These are phyloP conservation scores for Trichosporon asahii DNA, from an alignment of 1,284 basidiomycete genomes.

Conservation along the genomic window DNA sequence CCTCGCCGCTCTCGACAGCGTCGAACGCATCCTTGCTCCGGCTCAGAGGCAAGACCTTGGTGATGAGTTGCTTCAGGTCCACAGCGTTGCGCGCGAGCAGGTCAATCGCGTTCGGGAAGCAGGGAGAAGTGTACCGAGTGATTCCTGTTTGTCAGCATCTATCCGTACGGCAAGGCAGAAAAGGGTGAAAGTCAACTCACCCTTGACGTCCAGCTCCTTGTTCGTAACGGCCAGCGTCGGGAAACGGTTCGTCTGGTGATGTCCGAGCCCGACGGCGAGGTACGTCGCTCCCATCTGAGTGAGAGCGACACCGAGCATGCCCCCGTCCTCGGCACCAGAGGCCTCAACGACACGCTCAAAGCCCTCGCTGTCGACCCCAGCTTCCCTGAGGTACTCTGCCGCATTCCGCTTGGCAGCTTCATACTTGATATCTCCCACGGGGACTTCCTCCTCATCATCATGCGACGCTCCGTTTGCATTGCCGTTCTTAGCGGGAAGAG, in stretches of 20 bases:
- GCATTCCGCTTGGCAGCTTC: constrained; percentile 40
- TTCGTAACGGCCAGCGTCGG: constrained; percentile 49
- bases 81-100: constrained; percentile 57
- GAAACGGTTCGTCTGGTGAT: constrained; percentile 45
- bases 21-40: constrained; percentile 55
- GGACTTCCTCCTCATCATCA: constrained; percentile 25
- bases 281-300: constrained; percentile 61
- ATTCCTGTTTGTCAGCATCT: constrained; percentile 28
- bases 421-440: constrained; percentile 42
- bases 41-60: constrained; percentile 57
- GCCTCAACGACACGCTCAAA: constrained; percentile 63
- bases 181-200: constrained; percentile 49
- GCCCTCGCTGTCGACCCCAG: constrained; percentile 50
- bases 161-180: neutral
- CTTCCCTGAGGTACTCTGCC: constrained; percentile 30
- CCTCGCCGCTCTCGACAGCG: constrained; percentile 54
- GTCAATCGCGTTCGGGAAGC: constrained; percentile 56
- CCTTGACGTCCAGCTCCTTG: constrained; percentile 77
- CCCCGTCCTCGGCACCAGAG: constrained; percentile 61
- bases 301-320: constrained; percentile 58
- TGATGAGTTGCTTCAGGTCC: constrained; percentile 58
- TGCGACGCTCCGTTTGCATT: constrained; percentile 32
- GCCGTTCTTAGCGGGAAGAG: constrained; percentile 11
- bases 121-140: constrained; percentile 49
- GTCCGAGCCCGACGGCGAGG: constrained; percentile 45